Conservation (phyloP, 495 filamentous ascomycete species). For the Cercophora sp. region DNA sequence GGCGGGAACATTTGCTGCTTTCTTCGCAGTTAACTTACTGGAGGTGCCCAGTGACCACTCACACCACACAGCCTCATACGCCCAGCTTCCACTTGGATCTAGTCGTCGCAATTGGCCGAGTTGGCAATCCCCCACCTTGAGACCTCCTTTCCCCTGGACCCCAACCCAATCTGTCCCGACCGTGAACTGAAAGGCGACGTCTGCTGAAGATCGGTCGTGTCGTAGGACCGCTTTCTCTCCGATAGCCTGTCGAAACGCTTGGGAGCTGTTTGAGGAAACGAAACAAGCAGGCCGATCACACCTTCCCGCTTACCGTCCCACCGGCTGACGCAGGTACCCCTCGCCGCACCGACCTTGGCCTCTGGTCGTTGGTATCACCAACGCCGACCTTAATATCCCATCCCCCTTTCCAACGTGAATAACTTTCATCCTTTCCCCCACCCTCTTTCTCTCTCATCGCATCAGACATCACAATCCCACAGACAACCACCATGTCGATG, state of each 20-base stretch:
- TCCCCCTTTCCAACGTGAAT: too few species aligned
- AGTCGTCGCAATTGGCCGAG: not conserved
- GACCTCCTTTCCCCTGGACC: not conserved
- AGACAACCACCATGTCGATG: slow-evolving; percentile 35
- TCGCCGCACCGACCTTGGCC: too few species aligned
- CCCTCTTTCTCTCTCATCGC: not conserved
- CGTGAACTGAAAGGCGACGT: not conserved
- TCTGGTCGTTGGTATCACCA: too few species aligned
- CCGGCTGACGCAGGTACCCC: slow-evolving; percentile 6
- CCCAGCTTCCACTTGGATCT: not conserved
- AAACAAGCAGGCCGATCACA: slow-evolving; percentile 7
- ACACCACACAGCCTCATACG: not conserved
- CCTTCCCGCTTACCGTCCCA: not conserved
- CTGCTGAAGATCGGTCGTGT: not conserved
- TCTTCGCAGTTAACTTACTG: too few species aligned
- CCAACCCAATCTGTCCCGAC: not conserved
- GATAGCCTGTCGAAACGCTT: slow-evolving; percentile 3
- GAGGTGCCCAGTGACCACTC: not conserved
- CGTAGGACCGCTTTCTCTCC: not conserved
- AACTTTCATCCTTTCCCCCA: not conserved
- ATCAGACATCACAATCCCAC: not conserved
- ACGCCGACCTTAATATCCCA: too few species aligned
- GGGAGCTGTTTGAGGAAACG: slow-evolving; percentile 8
- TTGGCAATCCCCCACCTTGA: not conserved
- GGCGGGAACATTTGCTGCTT: not conserved